Conservation (phyloP, 129 eudicot genomes). For the Chrysanthemum lavandulifolium region DNA sequence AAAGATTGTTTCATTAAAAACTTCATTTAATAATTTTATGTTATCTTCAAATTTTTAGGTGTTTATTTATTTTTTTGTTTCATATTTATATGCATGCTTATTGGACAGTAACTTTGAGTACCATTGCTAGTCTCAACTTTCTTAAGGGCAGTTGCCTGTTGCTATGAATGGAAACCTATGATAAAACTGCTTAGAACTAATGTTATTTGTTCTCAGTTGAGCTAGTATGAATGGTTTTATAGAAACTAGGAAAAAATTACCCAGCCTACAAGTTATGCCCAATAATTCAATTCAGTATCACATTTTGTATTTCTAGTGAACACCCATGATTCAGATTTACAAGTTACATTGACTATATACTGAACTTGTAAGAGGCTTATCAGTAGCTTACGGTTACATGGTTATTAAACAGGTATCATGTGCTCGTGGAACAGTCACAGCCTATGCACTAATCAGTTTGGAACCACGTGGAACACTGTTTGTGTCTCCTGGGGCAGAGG, state of each 20-base stretch:
- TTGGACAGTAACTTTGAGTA: neutral
- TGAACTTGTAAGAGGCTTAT: slow-evolving; percentile 1
- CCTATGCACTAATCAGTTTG: slow-evolving; percentile 86
- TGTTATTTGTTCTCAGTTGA: neutral
- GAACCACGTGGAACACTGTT: slow-evolving; percentile 98
- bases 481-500: slow-evolving; percentile 95
- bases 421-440: slow-evolving; percentile 74
- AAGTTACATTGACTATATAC: neutral
- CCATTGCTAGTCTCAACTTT: neutral
- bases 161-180: slow-evolving; percentile 1
- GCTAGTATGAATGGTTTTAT: neutral
- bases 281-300: neutral
- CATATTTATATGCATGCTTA: neutral
- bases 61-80: neutral
- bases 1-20: neutral
- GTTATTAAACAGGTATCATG: slow-evolving; percentile 68
- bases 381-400: slow-evolving; percentile 12
- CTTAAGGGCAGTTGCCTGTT: neutral
- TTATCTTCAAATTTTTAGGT: neutral
- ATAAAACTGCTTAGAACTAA: slow-evolving; percentile 14
- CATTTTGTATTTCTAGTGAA: neutral
- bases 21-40: neutral
- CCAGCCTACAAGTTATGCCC: neutral
- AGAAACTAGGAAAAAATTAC: neutral
- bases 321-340: neutral